Conservation (phyloP, 495 filamentous ascomycete genomes). For the Oleoguttula mirabilis region DNA sequence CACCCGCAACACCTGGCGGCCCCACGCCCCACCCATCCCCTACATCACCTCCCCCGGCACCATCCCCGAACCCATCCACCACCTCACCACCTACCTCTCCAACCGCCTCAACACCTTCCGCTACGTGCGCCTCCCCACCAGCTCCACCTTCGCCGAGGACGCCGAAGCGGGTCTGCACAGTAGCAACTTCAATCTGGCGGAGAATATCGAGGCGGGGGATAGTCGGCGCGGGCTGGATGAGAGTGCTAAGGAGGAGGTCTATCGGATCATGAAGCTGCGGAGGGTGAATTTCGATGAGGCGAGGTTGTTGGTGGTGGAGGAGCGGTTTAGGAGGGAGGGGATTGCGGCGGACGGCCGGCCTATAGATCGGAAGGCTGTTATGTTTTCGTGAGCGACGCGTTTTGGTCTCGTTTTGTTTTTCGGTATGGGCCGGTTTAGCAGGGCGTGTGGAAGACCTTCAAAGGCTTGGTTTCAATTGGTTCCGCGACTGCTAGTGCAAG, state of each 20-base stretch:
- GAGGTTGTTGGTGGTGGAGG: slow-evolving; percentile 67
- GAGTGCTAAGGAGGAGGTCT: slow-evolving; percentile 62
- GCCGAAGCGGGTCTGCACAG: slow-evolving; percentile 76
- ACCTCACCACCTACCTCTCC: slow-evolving; percentile 11
- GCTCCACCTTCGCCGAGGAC: slow-evolving; percentile 54
- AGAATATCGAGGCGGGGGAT: slow-evolving; percentile 70
- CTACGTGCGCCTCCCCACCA: slow-evolving; percentile 62
- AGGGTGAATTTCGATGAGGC: slow-evolving; percentile 82
- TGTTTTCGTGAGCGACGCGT: slow-evolving; percentile 49
- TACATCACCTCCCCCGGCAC: slow-evolving; percentile 41
- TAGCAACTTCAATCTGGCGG: slow-evolving; percentile 62
- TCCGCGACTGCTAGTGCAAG: too few relatives aligned
- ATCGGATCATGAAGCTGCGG: slow-evolving; percentile 74
- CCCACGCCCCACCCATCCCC: slow-evolving; percentile 36
- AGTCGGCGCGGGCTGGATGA: slow-evolving; percentile 67
- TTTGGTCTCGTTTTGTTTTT: too few relatives aligned
- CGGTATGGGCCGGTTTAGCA: too few relatives aligned
- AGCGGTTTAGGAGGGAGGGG: slow-evolving; percentile 69
- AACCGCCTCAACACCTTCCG: slow-evolving; percentile 31
- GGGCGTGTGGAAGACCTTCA: too few relatives aligned
- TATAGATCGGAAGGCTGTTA: slow-evolving; percentile 88
- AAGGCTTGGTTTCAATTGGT: too few relatives aligned
- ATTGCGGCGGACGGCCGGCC: slow-evolving; percentile 82
- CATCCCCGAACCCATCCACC: slow-evolving; percentile 36
- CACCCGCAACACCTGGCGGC: slow-evolving; percentile 66